Percentiles rank a stretch among this genome's conserved stretches.
These are phyloP conservation scores for Boletus sp. DNA, from an alignment of 768 basidiomycete species.

Conservation along the genomic window DNA sequence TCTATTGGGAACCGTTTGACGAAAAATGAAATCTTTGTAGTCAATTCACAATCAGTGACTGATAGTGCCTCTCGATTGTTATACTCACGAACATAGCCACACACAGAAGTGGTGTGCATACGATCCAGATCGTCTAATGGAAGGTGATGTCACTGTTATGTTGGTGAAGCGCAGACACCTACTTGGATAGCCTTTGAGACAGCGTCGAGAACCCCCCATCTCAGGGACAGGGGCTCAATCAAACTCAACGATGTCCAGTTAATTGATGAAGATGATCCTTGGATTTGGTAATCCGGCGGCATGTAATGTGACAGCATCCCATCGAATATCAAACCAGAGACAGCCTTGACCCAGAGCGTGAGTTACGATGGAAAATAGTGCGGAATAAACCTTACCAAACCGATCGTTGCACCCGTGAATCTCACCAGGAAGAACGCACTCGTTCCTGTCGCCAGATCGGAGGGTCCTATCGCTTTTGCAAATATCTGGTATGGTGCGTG, in stretches of 20 bases:
- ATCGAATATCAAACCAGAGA: conserved; percentile 73
- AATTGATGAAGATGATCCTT: conserved; percentile 44
- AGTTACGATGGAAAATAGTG: conserved; percentile 4
- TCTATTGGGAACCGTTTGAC: conserved; percentile 27
- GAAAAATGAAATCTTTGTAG: conserved; percentile 28
- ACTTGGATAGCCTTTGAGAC: conserved; percentile 67
- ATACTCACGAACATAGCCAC: conserved; percentile 56
- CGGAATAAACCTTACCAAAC: conserved; percentile 52
- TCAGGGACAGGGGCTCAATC: conserved; percentile 45
- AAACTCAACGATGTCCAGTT: conserved; percentile 50
- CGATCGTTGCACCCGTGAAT: conserved; percentile 82
- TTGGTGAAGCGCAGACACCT: conserved; percentile 15
- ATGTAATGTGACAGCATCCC: conserved; percentile 46
- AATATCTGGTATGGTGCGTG: conserved; percentile 85
- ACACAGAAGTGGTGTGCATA: conserved; percentile 67
- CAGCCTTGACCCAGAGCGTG: conserved; percentile 46
- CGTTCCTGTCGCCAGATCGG: conserved; percentile 73
- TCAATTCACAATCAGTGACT: conserved; percentile 8
- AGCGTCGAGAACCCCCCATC: conserved; percentile 45
- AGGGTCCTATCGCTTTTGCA: conserved; percentile 57
- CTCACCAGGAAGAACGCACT: conserved; percentile 86
- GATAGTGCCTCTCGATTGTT: neutral
- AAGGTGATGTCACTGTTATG: conserved; percentile 10
- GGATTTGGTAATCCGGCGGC: conserved; percentile 44
- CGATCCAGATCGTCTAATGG: conserved; percentile 65